Percentiles rank a stretch among this genome's conserved stretches.
Evolutionary conservation across 2,329 filamentous ascomycete genomes (phyloP).

Genomic region (Diaporthe vexans): DNA sequence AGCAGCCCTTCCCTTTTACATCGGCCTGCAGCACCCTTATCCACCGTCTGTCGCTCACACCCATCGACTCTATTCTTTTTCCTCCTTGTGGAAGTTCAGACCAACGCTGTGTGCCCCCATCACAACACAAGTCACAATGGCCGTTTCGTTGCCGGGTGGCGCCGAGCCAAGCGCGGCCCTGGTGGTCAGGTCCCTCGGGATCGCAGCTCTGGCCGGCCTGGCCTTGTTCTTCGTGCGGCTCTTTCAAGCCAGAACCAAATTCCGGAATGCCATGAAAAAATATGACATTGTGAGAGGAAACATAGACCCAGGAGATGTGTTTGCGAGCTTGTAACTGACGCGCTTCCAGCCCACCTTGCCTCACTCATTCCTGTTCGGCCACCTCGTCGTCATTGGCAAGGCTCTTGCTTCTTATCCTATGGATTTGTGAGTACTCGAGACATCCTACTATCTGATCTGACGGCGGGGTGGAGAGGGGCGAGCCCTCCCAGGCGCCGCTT

Average conservation of each 20-base stretch:
- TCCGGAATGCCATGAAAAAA: conserved; percentile 45
- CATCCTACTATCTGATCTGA: conserved; percentile 42
- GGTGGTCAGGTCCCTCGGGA: conserved; percentile 7
- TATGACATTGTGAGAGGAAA: conserved; percentile 47
- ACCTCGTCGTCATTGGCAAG: conserved; percentile 48
- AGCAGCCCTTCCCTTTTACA: too few relatives aligned
- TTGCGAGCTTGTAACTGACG: background rate
- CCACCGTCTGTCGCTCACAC: too few relatives aligned
- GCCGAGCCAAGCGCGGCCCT: conserved; percentile 7
- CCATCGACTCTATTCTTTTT: too few relatives aligned
- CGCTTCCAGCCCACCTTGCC: conserved; percentile 49
- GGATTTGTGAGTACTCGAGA: conserved; percentile 46
- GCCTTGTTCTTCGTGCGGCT: conserved; percentile 47
- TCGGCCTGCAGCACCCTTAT: too few relatives aligned
- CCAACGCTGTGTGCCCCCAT: background rate
- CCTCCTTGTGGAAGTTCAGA: background rate
- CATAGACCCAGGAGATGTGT: too few relatives aligned
- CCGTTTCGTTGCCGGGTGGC: background rate
- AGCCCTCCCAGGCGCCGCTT: too few relatives aligned
- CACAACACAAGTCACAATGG: background rate
- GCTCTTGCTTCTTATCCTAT: conserved; percentile 47
- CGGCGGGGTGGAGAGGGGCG: too few relatives aligned
- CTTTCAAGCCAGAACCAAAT: conserved; percentile 47
- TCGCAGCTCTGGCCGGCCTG: conserved; percentile 21
- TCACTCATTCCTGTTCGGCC: conserved; percentile 53